A percentile compares a stretch with the other conserved stretches of the same genome.
phyloP scores from a whole-genome alignment of 208 protist species.

The Leishmania lainsoni region DNA sequence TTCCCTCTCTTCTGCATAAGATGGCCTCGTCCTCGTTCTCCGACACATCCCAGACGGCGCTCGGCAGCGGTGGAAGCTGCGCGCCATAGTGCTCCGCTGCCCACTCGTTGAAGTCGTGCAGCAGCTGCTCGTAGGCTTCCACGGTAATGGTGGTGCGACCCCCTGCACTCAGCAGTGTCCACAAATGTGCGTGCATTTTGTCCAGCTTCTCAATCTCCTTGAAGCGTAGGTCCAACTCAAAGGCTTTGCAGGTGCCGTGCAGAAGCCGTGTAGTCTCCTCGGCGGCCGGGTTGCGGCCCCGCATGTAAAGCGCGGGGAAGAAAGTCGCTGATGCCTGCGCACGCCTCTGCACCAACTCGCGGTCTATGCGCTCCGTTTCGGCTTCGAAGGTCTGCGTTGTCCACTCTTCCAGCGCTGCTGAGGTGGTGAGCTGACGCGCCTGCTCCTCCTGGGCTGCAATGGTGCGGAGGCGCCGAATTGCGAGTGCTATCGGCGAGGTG shows the following conservation, averaged over 20 bases:
- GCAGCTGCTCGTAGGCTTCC: conserved; percentile 61
- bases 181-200: conserved; percentile 73
- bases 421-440: conserved; percentile 17
- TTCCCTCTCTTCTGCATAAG: neutral
- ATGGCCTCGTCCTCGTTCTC: conserved; percentile 11
- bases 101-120: conserved; percentile 54
- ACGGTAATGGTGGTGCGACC: conserved; percentile 52
- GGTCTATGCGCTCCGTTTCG: conserved; percentile 58
- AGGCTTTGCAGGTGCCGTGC: conserved; percentile 66
- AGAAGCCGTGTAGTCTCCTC: conserved; percentile 57
- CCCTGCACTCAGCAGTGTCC: conserved; percentile 59
- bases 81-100: conserved; percentile 15
- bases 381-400: conserved; percentile 16
- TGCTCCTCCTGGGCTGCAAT: conserved; percentile 1
- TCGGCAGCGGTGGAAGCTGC: conserved; percentile 18
- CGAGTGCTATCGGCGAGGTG: conserved; percentile 6
- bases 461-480: conserved; percentile 3
- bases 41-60: conserved; percentile 19
- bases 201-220: conserved; percentile 82
- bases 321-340: conserved; percentile 20
- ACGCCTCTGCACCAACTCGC: conserved; percentile 35
- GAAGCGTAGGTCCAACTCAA: conserved; percentile 82
- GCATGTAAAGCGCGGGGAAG: conserved; percentile 69
- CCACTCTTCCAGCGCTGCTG: conserved; percentile 26
- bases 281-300: conserved; percentile 46